These are phyloP conservation scores for Cercospora berteroae DNA, from an alignment of 2,329 filamentous ascomycete genomes.

Conservation along the genomic window DNA sequence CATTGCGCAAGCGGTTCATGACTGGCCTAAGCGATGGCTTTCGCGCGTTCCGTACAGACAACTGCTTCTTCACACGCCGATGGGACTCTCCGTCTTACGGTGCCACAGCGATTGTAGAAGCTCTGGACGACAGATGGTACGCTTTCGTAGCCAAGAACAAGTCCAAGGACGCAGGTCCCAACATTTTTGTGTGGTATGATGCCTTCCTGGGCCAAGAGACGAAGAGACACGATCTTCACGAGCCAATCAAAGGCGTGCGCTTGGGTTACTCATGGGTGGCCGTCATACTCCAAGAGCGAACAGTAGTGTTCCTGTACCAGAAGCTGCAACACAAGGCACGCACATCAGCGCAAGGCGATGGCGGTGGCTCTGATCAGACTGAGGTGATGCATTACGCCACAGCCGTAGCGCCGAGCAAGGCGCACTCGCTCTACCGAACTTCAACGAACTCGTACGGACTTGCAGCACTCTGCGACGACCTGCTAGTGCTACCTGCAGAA, in stretches of 20 bases:
- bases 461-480: slow-evolving; percentile 70
- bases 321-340: slow-evolving; percentile 40
- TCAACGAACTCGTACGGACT: slow-evolving; percentile 79
- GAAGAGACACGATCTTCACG: slow-evolving; percentile 75
- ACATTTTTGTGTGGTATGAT: slow-evolving; percentile 68
- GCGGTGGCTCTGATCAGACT: slow-evolving; percentile 9
- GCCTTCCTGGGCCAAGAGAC: slow-evolving; percentile 73
- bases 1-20: slow-evolving; percentile 79
- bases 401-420: slow-evolving; percentile 29
- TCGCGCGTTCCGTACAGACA: slow-evolving; percentile 49
- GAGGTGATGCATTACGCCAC: neutral
- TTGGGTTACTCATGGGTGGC: slow-evolving; percentile 74
- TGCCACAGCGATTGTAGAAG: slow-evolving; percentile 33
- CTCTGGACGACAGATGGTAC: slow-evolving; percentile 57
- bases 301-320: slow-evolving; percentile 36
- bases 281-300: slow-evolving; percentile 59
- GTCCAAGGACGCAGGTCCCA: slow-evolving; percentile 32
- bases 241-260: slow-evolving; percentile 75
- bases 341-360: slow-evolving; percentile 46
- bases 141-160: slow-evolving; percentile 86
- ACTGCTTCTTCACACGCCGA: slow-evolving; percentile 38
- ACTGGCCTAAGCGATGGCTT: slow-evolving; percentile 84
- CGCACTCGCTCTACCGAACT: slow-evolving; percentile 71
- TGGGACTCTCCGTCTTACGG: slow-evolving; percentile 23
- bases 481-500: slow-evolving; percentile 82